Percentiles rank a stretch among this genome's conserved stretches.
Evolutionary conservation across 225 moss, liverwort and hornwort species (phyloP).

Genomic region (Straminergon stramineum): DNA sequence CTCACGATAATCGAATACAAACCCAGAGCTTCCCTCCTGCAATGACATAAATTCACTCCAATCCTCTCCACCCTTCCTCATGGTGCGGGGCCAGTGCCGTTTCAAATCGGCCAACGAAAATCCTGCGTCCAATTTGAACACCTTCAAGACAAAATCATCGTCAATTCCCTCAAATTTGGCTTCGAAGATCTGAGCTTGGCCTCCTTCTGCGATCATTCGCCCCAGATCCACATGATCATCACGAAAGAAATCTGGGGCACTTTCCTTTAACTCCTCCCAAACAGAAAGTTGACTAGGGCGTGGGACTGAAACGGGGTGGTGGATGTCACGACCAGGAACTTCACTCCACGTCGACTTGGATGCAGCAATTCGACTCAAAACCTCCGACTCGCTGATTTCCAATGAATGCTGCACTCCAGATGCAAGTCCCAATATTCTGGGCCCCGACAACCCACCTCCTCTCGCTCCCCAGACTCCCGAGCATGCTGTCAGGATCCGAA

Average conservation of each 20-base stretch:
- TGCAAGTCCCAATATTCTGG: not conserved
- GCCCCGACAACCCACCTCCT: not conserved
- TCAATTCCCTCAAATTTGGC: fast-evolving
- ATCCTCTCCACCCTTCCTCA: not conserved
- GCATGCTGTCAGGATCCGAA: not conserved
- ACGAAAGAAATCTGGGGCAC: too few relatives aligned
- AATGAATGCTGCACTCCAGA: not conserved
- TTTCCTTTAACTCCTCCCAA: not conserved
- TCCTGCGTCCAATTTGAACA: not conserved
- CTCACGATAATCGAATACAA: fast-evolving
- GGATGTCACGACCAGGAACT: not conserved
- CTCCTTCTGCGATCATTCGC: not conserved
- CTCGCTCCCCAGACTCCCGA: not conserved
- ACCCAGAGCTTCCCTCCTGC: not conserved
- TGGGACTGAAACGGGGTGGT: too few relatives aligned
- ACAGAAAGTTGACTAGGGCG: fast-evolving
- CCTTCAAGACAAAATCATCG: not conserved
- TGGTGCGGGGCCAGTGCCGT: not conserved
- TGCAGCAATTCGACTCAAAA: not conserved
- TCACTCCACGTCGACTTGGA: not conserved
- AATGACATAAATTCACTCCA: not conserved
- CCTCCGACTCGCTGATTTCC: not conserved
- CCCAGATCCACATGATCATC: not conserved
- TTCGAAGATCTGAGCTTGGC: not conserved
- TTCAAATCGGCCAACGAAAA: not conserved